Evolutionary conservation across 2,329 filamentous ascomycete species (phyloP), one percentile per base, ranked within the genome.

Genomic region (Didymella keratinophila): DNA sequence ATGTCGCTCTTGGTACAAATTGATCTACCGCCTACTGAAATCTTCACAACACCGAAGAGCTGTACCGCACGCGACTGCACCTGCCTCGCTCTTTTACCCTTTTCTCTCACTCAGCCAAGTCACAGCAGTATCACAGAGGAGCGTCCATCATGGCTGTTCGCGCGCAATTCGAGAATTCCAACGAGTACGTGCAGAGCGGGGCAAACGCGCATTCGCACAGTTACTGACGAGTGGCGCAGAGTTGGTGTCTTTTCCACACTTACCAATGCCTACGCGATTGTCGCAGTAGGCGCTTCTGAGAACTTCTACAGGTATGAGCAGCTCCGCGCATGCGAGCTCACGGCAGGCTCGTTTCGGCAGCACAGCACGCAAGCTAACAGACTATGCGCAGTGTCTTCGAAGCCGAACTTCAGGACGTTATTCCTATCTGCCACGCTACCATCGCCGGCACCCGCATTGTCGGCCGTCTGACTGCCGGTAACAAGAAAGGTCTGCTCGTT

Each of bases 401-500:
- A 84, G 89, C 94, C 64, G 95, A 99, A 83, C 86, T 99, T 62
- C 92, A 96, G 83, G 95, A 98, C 82, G 88, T 97, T 64, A 94
- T 99, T 71, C 95, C 95, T 69, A 97, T 97, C 79, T 95, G 92
- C 80, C 92, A 95, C 81, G 93, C 92, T 69, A 97, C 94, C 58
- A 98, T 99, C 78, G 93, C 93, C 63, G 95, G 95, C 70, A 98
- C 94, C 37, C 87, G 95, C 73, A 99, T 99, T 78, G 90, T 99
- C 74, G 95, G 95, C 60, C 89, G 95, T 69, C 86, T 99, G 81
- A 98, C 95, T 69, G 91, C 94, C 76, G 95, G 92, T 72, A 99
- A 99, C 86, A 91, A 92, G 77, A 96, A 96, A 79, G 95, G 95
- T 71, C 91, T 99, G 63, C 88, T 99, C 63, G 94, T 99, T 56